These are phyloP conservation scores for Nitzschia palea DNA, from an alignment of 108 stramenopile genomes.

Conservation along the genomic window DNA sequence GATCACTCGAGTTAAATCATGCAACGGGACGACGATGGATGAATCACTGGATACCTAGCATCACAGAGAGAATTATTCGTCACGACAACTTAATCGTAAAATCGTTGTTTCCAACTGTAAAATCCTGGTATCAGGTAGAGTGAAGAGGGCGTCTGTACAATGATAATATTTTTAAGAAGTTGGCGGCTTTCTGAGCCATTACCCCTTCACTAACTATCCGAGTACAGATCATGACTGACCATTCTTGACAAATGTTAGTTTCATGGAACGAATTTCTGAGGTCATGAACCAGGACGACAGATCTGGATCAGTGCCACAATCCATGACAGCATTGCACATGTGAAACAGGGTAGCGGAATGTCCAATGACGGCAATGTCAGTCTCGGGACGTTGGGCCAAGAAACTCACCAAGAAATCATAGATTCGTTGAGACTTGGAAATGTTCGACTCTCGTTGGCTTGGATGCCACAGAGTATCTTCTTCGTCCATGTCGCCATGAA, in stretches of 20 bases:
- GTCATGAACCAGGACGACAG: slow-evolving; percentile 58
- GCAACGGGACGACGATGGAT: too few species aligned
- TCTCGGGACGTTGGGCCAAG: slow-evolving; percentile 45
- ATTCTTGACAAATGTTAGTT: slow-evolving; percentile 39
- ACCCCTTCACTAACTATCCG: not conserved
- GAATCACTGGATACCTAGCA: too few species aligned
- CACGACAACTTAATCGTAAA: too few species aligned
- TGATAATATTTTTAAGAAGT: not conserved
- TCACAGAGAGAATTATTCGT: too few species aligned
- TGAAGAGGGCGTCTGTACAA: too few species aligned
- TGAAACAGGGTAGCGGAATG: slow-evolving; percentile 67
- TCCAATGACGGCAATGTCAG: slow-evolving; percentile 56
- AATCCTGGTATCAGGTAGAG: too few species aligned
- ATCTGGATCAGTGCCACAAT: slow-evolving; percentile 37
- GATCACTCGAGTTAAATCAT: too few species aligned
- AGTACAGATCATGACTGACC: not conserved
- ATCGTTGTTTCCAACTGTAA: too few species aligned
- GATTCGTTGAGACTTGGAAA: slow-evolving; percentile 45
- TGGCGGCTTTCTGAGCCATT: not conserved
- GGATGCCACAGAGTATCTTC: slow-evolving; percentile 49
- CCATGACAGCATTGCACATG: slow-evolving; percentile 60
- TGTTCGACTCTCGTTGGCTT: slow-evolving; percentile 31
- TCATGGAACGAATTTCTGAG: slow-evolving; percentile 59
- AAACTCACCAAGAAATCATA: slow-evolving; percentile 60
- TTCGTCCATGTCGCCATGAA: slow-evolving; percentile 25